These are phyloP conservation scores for Nakataea oryzae DNA, from an alignment of 2,329 filamentous ascomycete genomes.

Conservation along the genomic window DNA sequence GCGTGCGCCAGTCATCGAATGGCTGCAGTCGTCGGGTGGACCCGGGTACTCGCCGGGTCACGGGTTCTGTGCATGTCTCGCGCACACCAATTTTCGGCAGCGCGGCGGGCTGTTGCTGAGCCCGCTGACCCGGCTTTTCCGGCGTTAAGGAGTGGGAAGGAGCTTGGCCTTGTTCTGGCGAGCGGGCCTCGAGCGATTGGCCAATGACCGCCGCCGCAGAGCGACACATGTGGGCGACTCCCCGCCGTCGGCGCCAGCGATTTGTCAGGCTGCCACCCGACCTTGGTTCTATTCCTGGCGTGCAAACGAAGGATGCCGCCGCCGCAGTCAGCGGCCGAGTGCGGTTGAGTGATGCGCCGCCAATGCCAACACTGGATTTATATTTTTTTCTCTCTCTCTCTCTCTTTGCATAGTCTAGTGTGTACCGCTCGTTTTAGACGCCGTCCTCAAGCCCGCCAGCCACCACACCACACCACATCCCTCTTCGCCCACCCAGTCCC, in stretches of 20 bases:
- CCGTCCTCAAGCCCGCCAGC: neutral
- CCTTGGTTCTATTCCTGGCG: neutral
- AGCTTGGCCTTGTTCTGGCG: too few species aligned
- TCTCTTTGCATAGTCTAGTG: too few species aligned
- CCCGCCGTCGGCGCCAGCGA: too few species aligned
- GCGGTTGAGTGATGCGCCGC: neutral
- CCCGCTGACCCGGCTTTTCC: neutral
- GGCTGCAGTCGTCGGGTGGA: neutral
- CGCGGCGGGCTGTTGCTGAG: neutral
- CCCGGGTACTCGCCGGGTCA: neutral
- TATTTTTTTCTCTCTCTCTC: too few species aligned
- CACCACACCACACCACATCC: too few species aligned
- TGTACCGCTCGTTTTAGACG: too few species aligned
- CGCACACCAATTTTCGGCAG: neutral
- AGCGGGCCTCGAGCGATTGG: neutral
- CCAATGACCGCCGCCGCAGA: neutral
- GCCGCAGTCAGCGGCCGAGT: neutral
- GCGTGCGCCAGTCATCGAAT: neutral
- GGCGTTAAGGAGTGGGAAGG: neutral
- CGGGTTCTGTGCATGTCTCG: neutral
- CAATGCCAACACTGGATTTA: neutral
- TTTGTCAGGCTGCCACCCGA: neutral
- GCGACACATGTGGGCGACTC: neutral
- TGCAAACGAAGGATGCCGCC: too few species aligned
- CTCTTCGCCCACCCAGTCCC: neutral